Percentiles rank a stretch among this genome's conserved stretches.
phyloP scores from a whole-genome alignment of 345 rosid species.

The Eucalyptus regnans region DNA sequence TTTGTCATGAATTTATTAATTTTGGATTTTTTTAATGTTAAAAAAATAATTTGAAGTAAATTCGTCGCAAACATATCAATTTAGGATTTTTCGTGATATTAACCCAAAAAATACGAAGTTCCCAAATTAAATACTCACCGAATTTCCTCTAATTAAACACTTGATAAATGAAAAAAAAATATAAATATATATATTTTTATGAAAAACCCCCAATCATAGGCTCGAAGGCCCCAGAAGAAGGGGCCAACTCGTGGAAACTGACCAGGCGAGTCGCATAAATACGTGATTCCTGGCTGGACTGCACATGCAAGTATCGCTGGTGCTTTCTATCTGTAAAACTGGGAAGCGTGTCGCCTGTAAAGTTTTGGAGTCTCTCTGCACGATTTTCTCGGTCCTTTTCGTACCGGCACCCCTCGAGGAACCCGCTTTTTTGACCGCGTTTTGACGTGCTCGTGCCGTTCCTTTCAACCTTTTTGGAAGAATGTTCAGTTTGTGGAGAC shows the following conservation, averaged over 20 bases:
- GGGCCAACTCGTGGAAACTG: neutral
- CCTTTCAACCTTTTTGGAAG: neutral
- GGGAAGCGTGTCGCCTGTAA: neutral
- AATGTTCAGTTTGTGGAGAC: neutral
- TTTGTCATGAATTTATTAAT: too few species aligned
- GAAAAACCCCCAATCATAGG: neutral
- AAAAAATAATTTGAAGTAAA: fast-evolving
- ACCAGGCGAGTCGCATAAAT: neutral
- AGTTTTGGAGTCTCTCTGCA: neutral
- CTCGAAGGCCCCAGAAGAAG: neutral
- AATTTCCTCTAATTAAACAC: neutral
- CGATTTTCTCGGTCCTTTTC: neutral
- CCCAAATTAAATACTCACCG: neutral
- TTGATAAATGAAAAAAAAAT: neutral
- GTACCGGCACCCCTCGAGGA: neutral
- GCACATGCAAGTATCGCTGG: neutral
- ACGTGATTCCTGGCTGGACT: neutral
- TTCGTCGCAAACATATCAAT: fast-evolving
- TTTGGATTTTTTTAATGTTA: too few species aligned
- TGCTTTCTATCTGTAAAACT: neutral
- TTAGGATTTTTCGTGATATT: too few species aligned
- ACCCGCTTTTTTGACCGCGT: neutral
- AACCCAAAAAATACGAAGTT: neutral
- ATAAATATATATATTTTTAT: neutral
- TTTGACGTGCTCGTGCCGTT: neutral